A percentile compares a stretch with the other conserved stretches of the same genome.
Conservation (phyloP, 371 early-diverging fungal genomes). For the Actinomortierella wolfii region DNA sequence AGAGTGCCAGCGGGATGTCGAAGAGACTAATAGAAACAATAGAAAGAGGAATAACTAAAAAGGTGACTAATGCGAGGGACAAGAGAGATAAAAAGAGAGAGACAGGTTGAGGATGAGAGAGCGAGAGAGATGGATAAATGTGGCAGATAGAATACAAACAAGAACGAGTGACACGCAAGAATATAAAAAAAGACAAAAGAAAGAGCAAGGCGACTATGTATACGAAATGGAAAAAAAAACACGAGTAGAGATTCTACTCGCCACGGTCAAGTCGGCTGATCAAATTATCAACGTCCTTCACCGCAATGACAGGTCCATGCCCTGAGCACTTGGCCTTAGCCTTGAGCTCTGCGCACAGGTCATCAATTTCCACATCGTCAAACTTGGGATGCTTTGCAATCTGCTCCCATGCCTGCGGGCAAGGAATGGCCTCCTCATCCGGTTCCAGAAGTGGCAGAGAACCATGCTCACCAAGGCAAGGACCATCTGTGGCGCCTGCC, state of each 20-base stretch:
- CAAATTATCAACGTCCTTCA: conserved; percentile 49
- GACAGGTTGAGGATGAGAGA: no score
- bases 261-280: conserved; percentile 21
- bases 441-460: conserved; percentile 16
- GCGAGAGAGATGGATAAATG: no score
- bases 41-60: neutral
- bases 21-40: neutral
- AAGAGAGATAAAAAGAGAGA: neutral
- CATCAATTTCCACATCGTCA: conserved; percentile 59
- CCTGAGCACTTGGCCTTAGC: conserved; percentile 62
- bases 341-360: conserved; percentile 60
- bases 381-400: conserved; percentile 56
- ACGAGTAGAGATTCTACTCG: neutral
- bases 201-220: no score
- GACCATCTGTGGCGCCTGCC: no score
- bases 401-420: conserved; percentile 51
- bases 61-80: neutral
- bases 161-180: no score
- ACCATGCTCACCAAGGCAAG: neutral
- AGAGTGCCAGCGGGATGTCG: no score
- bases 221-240: neutral
- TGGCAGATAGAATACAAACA: no score
- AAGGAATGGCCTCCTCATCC: conserved; percentile 38
- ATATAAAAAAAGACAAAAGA: no score
- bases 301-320: conserved; percentile 54